A percentile compares a stretch with the other conserved stretches of the same genome.
Evolutionary conservation across 805 yeast species (phyloP).

Genomic region (Sugiyamaella marilandica): DNA sequence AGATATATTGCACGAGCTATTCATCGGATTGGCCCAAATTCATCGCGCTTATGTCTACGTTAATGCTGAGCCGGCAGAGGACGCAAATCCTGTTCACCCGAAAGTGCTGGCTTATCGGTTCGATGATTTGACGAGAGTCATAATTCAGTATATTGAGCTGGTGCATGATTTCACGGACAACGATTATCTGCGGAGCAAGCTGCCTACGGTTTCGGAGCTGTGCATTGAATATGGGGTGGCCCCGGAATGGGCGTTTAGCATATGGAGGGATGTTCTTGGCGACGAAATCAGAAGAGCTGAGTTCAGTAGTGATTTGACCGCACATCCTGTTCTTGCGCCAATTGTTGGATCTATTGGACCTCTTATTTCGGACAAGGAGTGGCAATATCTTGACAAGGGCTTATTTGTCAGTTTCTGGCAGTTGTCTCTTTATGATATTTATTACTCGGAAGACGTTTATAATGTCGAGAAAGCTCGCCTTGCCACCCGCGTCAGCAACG

Average conservation of each 20-base stretch:
- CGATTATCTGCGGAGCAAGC: slow-evolving; percentile 17
- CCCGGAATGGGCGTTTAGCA: slow-evolving; percentile 62
- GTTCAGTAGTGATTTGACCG: slow-evolving; percentile 46
- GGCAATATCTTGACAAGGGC: slow-evolving; percentile 30
- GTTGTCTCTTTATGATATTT: slow-evolving; percentile 64
- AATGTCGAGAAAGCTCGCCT: slow-evolving; percentile 28
- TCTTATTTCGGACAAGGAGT: slow-evolving; percentile 26
- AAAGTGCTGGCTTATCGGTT: slow-evolving; percentile 66
- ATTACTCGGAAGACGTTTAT: slow-evolving; percentile 49
- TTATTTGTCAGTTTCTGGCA: slow-evolving; percentile 70
- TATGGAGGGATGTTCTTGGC: slow-evolving; percentile 54
- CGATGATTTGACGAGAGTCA: slow-evolving; percentile 67
- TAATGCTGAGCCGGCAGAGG: slow-evolving; percentile 23
- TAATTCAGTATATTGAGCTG: slow-evolving; percentile 60
- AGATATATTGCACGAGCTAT: slow-evolving; percentile 53
- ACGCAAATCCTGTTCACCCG: slow-evolving; percentile 44
- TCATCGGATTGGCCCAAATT: slow-evolving; percentile 54
- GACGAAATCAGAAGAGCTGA: slow-evolving; percentile 32
- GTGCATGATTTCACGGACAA: slow-evolving; percentile 45
- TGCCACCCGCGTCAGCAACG: slow-evolving; percentile 50
- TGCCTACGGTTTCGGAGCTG: slow-evolving; percentile 21
- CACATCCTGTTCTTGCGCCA: slow-evolving; percentile 35
- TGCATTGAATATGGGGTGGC: slow-evolving; percentile 27
- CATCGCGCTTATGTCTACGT: slow-evolving; percentile 38
- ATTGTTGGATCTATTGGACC: slow-evolving; percentile 29